Evolutionary conservation across 495 filamentous ascomycete species (phyloP).

Genomic region (Neurospora sp.): DNA sequence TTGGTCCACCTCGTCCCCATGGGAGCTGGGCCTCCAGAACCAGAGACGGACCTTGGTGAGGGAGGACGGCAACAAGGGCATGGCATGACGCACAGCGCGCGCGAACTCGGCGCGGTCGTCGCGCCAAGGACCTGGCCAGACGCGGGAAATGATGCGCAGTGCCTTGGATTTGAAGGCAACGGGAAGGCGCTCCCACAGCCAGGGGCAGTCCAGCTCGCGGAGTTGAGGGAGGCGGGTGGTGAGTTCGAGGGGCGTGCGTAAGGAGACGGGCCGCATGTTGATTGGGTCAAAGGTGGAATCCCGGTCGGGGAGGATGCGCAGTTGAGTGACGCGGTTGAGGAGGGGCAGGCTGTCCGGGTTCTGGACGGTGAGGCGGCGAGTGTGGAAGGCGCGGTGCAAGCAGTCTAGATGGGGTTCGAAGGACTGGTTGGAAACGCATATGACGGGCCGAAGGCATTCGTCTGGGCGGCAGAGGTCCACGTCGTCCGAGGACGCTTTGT

Average conservation of each 20-base stretch:
- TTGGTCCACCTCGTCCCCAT: conserved; percentile 10
- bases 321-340: conserved; percentile 8
- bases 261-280: conserved; percentile 11
- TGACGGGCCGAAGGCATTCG: neutral
- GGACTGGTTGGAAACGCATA: conserved; percentile 1
- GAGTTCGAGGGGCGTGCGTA: conserved; percentile 12
- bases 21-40: conserved; percentile 14
- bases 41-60: conserved; percentile 12
- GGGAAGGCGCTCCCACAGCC: conserved; percentile 17
- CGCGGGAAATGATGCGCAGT: conserved; percentile 11
- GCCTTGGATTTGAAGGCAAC: conserved; percentile 5
- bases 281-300: neutral
- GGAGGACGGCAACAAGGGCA: conserved; percentile 7
- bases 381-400: conserved; percentile 15
- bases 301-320: conserved; percentile 8
- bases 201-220: conserved; percentile 13
- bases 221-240: conserved; percentile 10
- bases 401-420: conserved; percentile 13
- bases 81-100: conserved; percentile 5
- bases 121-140: conserved; percentile 19
- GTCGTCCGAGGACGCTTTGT: neutral
- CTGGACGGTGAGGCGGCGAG: conserved; percentile 13
- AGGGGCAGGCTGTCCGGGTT: conserved; percentile 9
- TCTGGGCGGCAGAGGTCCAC: neutral
- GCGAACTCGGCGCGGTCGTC: conserved; percentile 18